A percentile compares a stretch with the other conserved stretches of the same genome.
Conservation (phyloP, 1,284 basidiomycete genomes). For the Cutaneotrichosporon cutaneum region DNA sequence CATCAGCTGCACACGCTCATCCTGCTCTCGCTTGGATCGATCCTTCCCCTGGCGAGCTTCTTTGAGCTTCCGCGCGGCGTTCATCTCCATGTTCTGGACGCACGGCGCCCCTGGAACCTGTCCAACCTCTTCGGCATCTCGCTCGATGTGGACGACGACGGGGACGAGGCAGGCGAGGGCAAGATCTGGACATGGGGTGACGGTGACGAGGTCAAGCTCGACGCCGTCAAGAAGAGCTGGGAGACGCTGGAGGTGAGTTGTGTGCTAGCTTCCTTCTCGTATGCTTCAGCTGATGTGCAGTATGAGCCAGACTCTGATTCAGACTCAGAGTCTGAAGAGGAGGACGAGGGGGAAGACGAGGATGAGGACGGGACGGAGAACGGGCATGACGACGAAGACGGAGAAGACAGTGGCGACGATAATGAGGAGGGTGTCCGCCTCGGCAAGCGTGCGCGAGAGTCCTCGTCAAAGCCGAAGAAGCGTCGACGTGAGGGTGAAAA, state of each 20-base stretch:
- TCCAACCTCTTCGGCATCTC: constrained; percentile 76
- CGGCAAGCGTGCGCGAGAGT: constrained; percentile 37
- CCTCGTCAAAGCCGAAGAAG: constrained; percentile 26
- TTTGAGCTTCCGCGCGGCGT: constrained; percentile 51
- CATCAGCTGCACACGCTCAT: constrained; percentile 83
- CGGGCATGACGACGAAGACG: constrained; percentile 57
- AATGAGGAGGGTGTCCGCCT: constrained; percentile 43
- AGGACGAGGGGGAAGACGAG: constrained; percentile 49
- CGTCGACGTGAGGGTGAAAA: constrained; percentile 34
- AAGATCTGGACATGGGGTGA: constrained; percentile 77
- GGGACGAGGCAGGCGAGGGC: constrained; percentile 61
- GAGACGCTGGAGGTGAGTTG: constrained; percentile 70
- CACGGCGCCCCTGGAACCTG: constrained; percentile 85
- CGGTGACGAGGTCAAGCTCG: constrained; percentile 66
- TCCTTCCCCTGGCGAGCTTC: constrained; percentile 72
- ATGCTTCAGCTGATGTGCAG: constrained; percentile 19
- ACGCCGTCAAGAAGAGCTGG: constrained; percentile 48
- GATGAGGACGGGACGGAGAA: constrained; percentile 56
- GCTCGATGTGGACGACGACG: constrained; percentile 41
- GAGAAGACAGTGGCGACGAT: constrained; percentile 43
- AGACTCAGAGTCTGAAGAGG: constrained; percentile 57
- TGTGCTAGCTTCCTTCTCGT: neutral
- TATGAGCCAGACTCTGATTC: constrained; percentile 49
- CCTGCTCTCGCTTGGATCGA: constrained; percentile 86
- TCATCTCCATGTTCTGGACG: constrained; percentile 92